Evolutionary conservation across 1,284 basidiomycete genomes (phyloP), one percentile per base, ranked within the genome.

Genomic region (Ganoderma resinaceum): DNA sequence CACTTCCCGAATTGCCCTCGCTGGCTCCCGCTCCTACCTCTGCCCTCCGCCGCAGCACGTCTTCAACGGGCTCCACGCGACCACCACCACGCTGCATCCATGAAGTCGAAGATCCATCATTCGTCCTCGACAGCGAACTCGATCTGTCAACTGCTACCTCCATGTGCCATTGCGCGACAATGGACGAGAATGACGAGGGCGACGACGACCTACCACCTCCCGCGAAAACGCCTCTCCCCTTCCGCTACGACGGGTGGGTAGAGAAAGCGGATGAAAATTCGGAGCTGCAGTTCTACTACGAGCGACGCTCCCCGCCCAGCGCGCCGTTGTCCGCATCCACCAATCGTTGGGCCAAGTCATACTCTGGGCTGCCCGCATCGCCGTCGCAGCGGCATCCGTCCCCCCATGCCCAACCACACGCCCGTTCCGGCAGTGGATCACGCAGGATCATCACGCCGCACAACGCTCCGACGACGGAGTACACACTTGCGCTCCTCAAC

Each of bases 211-310:
- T 69, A 5, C 64, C 69, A 11, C 66, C 66, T 11, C 53, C 69
- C 4, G 61, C 72, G n/a, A 68, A 61, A 35, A 70, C 40, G 5
- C 63, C 66, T 11, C 33, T 66, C 29, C 72, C 83, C 4, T 81
- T 89, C 20, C 85, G 88, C 23, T 82, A 85, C 66, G 75, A 79
- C 1, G 90, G 89, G 0, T 87, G 81, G 77, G 89, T 91, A 57
- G 79, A 83, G 33, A 77, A 79, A 7, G 86, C 86, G 11, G 86
- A 90, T 70, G 80, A 85, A 67, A 82, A 84, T 3, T 74, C 77
- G 11, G 87, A 90, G 71, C 71, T 89, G 12, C 76, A 81, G 23
- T 82, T 80, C 0, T 89, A 87, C 71, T 84, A 87, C 18, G 55
- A 62, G 4, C 69, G 69, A 16, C 65, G 67, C 12, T 62, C 63